These are phyloP conservation scores for Talaromyces sp. DNA, from an alignment of 2,329 filamentous ascomycete species.

Conservation along the genomic window DNA sequence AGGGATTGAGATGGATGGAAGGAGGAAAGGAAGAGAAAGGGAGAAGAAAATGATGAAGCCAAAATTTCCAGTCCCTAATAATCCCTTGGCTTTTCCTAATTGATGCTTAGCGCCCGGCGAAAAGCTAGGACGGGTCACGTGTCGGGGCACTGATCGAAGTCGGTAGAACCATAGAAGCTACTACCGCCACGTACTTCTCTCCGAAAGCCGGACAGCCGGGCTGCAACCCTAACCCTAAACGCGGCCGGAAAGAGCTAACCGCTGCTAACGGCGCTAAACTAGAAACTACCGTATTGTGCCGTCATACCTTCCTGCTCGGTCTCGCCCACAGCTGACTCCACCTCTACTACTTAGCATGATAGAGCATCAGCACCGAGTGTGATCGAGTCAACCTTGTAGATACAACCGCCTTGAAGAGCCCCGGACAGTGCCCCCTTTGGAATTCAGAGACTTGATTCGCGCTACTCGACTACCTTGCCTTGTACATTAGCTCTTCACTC, in stretches of 20 bases:
- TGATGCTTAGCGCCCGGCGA: constrained; percentile 18
- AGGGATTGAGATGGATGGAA: constrained; percentile 30
- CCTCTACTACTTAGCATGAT: neutral
- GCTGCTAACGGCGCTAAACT: neutral
- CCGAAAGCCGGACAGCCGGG: neutral
- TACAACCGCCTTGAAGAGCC: neutral
- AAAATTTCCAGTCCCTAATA: constrained; percentile 20
- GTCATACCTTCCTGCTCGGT: constrained; percentile 4
- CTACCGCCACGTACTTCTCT: neutral
- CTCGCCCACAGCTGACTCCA: constrained; percentile 6
- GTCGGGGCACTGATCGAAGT: constrained; percentile 28
- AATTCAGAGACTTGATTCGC: neutral
- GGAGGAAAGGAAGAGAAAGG: constrained; percentile 28
- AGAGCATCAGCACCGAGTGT: neutral
- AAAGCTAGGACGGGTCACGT: constrained; percentile 12
- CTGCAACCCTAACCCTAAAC: neutral
- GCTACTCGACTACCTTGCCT: neutral
- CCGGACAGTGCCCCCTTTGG: neutral
- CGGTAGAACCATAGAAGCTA: constrained; percentile 30
- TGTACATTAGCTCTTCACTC: constrained; percentile 1
- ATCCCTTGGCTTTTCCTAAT: constrained; percentile 12
- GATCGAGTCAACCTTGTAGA: neutral
- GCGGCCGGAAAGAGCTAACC: constrained; percentile 1
- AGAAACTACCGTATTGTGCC: constrained; percentile 11
- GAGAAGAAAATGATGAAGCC: constrained; percentile 21